Percentiles rank a stretch among this genome's conserved stretches.
phyloP scores from a whole-genome alignment of 805 yeast species.

The Candida methanosorbosa region DNA sequence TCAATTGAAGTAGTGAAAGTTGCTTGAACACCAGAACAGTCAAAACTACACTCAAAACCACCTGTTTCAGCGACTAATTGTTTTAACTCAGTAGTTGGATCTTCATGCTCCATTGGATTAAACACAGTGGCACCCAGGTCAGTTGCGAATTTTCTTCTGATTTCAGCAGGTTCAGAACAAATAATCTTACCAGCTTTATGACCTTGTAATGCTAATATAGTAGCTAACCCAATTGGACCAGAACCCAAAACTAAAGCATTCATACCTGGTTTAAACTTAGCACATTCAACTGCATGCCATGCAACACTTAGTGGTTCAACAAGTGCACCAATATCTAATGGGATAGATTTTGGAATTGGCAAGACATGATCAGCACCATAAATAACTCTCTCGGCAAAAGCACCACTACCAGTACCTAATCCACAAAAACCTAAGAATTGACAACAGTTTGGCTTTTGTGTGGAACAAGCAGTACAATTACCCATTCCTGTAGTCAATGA shows the following conservation, averaged over 20 bases:
- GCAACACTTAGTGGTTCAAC: constrained; percentile 53
- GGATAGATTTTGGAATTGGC: constrained; percentile 21
- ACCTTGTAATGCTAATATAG: constrained; percentile 45
- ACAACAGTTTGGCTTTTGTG: constrained; percentile 39
- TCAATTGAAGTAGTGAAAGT: constrained; percentile 44
- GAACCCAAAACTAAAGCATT: constrained; percentile 46
- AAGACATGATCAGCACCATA: constrained; percentile 27
- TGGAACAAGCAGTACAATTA: constrained; percentile 35
- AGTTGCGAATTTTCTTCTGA: constrained; percentile 54
- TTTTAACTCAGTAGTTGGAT: constrained; percentile 28
- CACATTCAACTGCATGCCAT: constrained; percentile 48
- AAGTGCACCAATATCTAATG: constrained; percentile 35
- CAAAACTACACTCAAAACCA: constrained; percentile 44
- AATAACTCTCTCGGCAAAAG: constrained; percentile 31
- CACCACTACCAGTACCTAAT: constrained; percentile 42
- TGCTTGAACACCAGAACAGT: constrained; percentile 46
- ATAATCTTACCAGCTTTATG: constrained; percentile 40
- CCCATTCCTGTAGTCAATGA: constrained; percentile 19
- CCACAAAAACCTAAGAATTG: constrained; percentile 35
- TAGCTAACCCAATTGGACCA: constrained; percentile 57
- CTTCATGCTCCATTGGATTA: constrained; percentile 38
- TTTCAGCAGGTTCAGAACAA: constrained; percentile 51
- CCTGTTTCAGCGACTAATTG: constrained; percentile 29
- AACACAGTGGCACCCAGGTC: constrained; percentile 38
- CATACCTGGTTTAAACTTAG: constrained; percentile 34